phyloP scores from a whole-genome alignment of 2,329 filamentous ascomycete species.

The Fusarium sp. region DNA sequence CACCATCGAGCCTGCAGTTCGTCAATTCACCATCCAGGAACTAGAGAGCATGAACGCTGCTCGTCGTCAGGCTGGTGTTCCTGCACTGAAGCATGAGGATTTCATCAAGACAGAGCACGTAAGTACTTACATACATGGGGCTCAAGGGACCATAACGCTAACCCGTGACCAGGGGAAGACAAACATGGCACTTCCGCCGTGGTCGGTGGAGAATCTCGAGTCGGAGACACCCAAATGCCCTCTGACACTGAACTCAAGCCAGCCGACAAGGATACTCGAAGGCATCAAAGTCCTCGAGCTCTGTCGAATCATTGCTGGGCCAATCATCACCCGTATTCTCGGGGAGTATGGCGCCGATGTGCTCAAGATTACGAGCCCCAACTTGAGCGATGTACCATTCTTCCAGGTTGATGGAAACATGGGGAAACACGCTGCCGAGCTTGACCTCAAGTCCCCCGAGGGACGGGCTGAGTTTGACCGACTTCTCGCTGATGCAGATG shows the following conservation, averaged over 20 bases:
- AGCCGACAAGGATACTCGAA: conserved; percentile 56
- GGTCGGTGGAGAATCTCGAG: conserved; percentile 66
- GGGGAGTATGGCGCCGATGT: conserved; percentile 83
- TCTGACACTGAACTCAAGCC: conserved; percentile 47
- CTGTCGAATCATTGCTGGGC: conserved; percentile 81
- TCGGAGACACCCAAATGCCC: conserved; percentile 61
- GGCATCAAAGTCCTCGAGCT: conserved; percentile 81
- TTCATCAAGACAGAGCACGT: conserved; percentile 67
- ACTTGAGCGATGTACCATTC: conserved; percentile 77
- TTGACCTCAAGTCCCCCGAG: conserved; percentile 70
- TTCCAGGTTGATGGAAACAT: conserved; percentile 80
- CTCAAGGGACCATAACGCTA: background rate
- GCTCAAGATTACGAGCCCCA: conserved; percentile 76
- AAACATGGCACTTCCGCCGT: conserved; percentile 59
- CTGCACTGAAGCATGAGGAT: conserved; percentile 69
- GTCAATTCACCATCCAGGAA: conserved; percentile 65
- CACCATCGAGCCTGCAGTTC: conserved; percentile 70
- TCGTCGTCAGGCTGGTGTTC: conserved; percentile 70
- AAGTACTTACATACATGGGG: background rate
- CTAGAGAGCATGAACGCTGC: conserved; percentile 70
- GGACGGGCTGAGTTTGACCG: conserved; percentile 69
- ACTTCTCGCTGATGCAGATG: conserved; percentile 72
- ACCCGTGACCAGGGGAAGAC: conserved; percentile 58
- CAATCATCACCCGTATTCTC: conserved; percentile 77
- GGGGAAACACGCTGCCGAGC: conserved; percentile 75